Base-by-base conservation (phyloP, 805 yeast species). In the Metschnikowia amazonensis region DNA sequence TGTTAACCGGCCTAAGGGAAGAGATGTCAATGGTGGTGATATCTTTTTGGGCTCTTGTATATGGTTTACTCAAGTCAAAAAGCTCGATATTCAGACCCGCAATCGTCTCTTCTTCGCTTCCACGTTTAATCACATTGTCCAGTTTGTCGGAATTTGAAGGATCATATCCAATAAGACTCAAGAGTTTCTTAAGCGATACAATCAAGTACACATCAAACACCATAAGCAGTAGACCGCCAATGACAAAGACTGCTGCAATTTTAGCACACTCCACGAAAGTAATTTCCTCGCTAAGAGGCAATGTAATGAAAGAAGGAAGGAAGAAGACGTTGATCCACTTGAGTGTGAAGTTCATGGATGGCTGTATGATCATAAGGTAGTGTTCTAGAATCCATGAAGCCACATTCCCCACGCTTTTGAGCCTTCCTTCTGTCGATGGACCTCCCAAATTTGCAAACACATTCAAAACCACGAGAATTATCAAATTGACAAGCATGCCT, bases 311-410 rank as follows among this genome's bases (percentile, higher is more conserved):
- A 0, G 89, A 81, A 1, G 94, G 92, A 0, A 87, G 80, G 69
- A 86, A 86, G 58, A 82, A 84, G 5, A 84, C 75, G 59, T 83
- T 84, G 64, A 86, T 86, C 92, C 94, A 86, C 45, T 84, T 72
- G 41, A 86, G 69, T 1, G 84, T 71, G 60, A 84, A 83, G 49
- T 84, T 84, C 66, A 77, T 76, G 13, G 88, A 79, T n/a, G 84
- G 76, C 40, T 82, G 80, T 40, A 82, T 63, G 10, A 70, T 28
- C 34, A 50, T 53, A 32, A 71, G 55, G 44, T 71, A 70, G 40
- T 60, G 51, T 13, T 62, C 60, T 24, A 70, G 52, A 2, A 62
- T 29, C 57, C 63, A 57, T 13, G 59, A 37, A 29, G 52, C 56
- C 4, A 18, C 38, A 13, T 54, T 44, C 10, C 42, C 23, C 18